phyloP scores from a whole-genome alignment of 495 filamentous ascomycete genomes.

The Aspergillus conjunctus region DNA sequence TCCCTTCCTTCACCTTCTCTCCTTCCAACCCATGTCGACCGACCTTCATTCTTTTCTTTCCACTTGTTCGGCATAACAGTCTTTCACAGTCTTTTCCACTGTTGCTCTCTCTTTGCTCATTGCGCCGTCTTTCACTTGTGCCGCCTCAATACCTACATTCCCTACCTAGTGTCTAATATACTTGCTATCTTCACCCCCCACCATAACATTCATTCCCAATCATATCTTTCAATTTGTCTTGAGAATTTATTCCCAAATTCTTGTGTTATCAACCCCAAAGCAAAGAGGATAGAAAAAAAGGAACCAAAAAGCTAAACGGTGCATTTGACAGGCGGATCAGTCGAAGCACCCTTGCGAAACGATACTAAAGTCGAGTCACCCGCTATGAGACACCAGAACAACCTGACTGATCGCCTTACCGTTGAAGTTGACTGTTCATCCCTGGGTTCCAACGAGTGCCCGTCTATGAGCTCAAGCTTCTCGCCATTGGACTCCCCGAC shows the following conservation, averaged over 20 bases:
- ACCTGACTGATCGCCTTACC: constrained; percentile 45
- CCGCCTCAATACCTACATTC: constrained; percentile 7
- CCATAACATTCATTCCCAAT: neutral
- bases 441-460: constrained; percentile 48
- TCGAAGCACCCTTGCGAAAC: constrained; percentile 30
- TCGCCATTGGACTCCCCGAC: constrained; percentile 50
- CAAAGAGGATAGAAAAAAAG: neutral
- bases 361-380: constrained; percentile 31
- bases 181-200: neutral
- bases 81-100: constrained; percentile 26
- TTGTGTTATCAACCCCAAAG: neutral
- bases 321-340: constrained; percentile 33
- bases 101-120: constrained; percentile 16
- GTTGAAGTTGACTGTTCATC: constrained; percentile 49
- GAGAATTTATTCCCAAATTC: neutral
- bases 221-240: neutral
- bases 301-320: constrained; percentile 22
- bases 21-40: constrained; percentile 20
- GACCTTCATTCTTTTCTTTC: constrained; percentile 29
- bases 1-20: constrained; percentile 21
- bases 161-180: neutral
- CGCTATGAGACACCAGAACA: constrained; percentile 47
- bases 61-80: constrained; percentile 26
- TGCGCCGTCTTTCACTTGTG: constrained; percentile 9
- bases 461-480: constrained; percentile 50